Conservation (phyloP, 2,329 filamentous ascomycete genomes). For the Macrophomina tecta region DNA sequence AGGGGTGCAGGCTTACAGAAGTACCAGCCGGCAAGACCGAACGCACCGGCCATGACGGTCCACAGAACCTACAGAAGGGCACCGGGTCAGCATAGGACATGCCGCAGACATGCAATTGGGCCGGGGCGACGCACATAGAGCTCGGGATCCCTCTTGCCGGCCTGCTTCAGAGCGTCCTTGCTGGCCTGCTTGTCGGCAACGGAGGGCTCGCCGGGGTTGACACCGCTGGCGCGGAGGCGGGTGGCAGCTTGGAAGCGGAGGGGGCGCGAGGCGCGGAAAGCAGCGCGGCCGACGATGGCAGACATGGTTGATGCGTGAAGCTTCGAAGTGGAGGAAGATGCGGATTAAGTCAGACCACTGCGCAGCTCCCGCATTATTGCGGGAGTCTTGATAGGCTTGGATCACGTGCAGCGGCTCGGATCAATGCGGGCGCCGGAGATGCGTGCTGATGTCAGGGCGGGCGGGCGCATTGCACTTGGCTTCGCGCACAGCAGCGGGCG, state of each 20-base stretch:
- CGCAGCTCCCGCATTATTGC: conserved; percentile 5
- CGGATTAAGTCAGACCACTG: conserved; percentile 19
- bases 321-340: conserved; percentile 30
- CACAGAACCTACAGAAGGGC: conserved; percentile 73
- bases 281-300: conserved; percentile 52
- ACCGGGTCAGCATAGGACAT: neutral
- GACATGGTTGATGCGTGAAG: conserved; percentile 45
- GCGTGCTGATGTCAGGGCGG: conserved; percentile 18
- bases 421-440: neutral
- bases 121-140: conserved; percentile 66
- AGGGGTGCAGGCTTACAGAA: conserved; percentile 64
- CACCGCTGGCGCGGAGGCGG: conserved; percentile 35
- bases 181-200: conserved; percentile 53
- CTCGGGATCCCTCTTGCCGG: conserved; percentile 73
- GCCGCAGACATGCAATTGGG: conserved; percentile 31
- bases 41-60: conserved; percentile 86
- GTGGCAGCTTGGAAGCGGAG: conserved; percentile 49
- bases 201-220: conserved; percentile 45
- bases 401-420: conserved; percentile 19
- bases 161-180: conserved; percentile 63
- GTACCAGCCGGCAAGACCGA: conserved; percentile 89
- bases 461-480: neutral
- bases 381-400: conserved; percentile 18
- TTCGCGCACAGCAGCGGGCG: neutral
- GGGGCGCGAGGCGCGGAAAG: conserved; percentile 51